Conservation (phyloP, 768 basidiomycete genomes). For the Lactarius trivialis region DNA sequence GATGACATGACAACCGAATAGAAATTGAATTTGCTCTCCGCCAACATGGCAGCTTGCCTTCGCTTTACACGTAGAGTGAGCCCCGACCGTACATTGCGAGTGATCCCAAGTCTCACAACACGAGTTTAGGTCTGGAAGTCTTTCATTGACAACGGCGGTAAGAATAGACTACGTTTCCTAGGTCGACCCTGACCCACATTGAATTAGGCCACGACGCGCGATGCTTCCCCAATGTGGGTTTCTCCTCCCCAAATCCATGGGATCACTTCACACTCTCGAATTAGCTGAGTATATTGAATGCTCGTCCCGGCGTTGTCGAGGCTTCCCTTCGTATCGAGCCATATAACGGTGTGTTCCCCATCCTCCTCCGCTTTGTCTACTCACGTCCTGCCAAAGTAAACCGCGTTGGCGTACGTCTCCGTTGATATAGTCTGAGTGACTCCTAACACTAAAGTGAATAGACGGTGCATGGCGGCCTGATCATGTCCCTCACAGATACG, state of each 20-base stretch:
- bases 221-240: slow-evolving; percentile 69
- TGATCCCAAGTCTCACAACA: background rate
- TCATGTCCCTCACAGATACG: slow-evolving; percentile 78
- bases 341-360: slow-evolving; percentile 54
- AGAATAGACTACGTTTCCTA: slow-evolving; percentile 14
- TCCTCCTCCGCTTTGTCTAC: background rate
- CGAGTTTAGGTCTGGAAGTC: slow-evolving; percentile 68
- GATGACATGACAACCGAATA: background rate
- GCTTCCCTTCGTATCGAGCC: slow-evolving; percentile 67
- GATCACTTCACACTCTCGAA: background rate
- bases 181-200: slow-evolving; percentile 10
- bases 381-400: slow-evolving; percentile 48
- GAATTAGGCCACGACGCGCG: slow-evolving; percentile 65
- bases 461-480: slow-evolving; percentile 74
- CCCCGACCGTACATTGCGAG: background rate
- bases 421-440: slow-evolving; percentile 20
- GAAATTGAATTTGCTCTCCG: background rate
- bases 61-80: slow-evolving; percentile 61
- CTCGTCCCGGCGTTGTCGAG: slow-evolving; percentile 65
- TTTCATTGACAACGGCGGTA: slow-evolving; percentile 70
- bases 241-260: background rate
- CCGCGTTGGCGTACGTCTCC: slow-evolving; percentile 57
- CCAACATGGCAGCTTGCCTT: slow-evolving; percentile 56
- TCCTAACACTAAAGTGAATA: slow-evolving; percentile 18
- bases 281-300: slow-evolving; percentile 58